phyloP scores from a whole-genome alignment of 495 filamentous ascomycete species.

The Echria macrotheca region DNA sequence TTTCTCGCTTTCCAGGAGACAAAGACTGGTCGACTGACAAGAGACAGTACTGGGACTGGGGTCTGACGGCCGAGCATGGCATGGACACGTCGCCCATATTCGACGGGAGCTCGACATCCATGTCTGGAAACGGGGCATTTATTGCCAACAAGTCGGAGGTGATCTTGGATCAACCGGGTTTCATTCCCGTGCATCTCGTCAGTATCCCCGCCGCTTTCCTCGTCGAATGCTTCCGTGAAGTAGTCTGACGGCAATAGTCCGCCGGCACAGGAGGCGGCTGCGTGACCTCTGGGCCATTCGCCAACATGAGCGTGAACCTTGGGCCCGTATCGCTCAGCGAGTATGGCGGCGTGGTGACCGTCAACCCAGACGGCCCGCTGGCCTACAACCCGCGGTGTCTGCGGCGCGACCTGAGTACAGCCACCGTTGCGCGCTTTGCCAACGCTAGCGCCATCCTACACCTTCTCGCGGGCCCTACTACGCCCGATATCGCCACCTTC shows the following conservation, averaged over 20 bases:
- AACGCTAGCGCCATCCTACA: slow-evolving; percentile 4
- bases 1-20: too few relatives aligned
- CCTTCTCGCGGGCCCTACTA: slow-evolving; percentile 21
- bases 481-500: slow-evolving; percentile 41
- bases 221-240: slow-evolving; percentile 1
- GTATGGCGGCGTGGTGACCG: slow-evolving; percentile 2
- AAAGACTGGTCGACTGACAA: too few relatives aligned
- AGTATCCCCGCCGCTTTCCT: too few relatives aligned
- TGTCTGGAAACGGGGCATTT: slow-evolving; percentile 33
- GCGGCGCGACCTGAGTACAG: slow-evolving; percentile 44
- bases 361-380: slow-evolving; percentile 14
- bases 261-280: slow-evolving; percentile 57
- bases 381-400: slow-evolving; percentile 58
- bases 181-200: slow-evolving; percentile 28
- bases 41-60: slow-evolving; percentile 25
- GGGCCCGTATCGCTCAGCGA: slow-evolving; percentile 9
- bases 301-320: slow-evolving; percentile 38
- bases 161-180: slow-evolving; percentile 17
- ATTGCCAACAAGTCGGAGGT: slow-evolving; percentile 27
- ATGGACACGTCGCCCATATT: slow-evolving; percentile 18
- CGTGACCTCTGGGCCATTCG: slow-evolving; percentile 54
- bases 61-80: slow-evolving; percentile 31
- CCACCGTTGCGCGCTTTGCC: slow-evolving; percentile 25
- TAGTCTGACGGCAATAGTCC: slow-evolving; percentile 4
- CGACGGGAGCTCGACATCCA: slow-evolving; percentile 23